Base-by-base conservation (phyloP, 495 filamentous ascomycete genomes). In the Aspergillus panamensis region DNA sequence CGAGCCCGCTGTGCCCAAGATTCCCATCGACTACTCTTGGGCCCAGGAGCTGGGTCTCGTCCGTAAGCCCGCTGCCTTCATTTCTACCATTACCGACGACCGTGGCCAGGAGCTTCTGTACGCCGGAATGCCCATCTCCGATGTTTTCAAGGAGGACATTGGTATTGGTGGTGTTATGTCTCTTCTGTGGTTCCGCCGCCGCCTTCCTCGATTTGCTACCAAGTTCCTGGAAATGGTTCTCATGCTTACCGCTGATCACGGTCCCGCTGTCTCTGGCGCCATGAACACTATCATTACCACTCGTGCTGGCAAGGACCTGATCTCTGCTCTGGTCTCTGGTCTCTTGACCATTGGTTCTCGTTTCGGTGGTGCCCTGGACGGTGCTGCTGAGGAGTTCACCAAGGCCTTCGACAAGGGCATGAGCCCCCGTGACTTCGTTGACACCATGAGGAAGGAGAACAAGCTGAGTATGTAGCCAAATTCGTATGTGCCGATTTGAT, bases 281-380 rank as follows among this genome's bases (percentile, higher is more conserved):
- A 98, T 98, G 94, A 98, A 98, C 87, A 98, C 94, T 62, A 98
- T 98, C 77, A 97, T 98, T 74, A 98, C 94, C 53, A 98, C 94
- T 47, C 88, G 94, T 85, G 94, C 94, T 55, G 94, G 94, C 69
- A 98, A 98, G 82, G 94, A 98, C 76, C 82, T 98, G 61, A 96
- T 98, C 81, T 90, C 86, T 66, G 88, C 94, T 39, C 82, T 98
- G 53, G 94, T 98, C 51, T 87, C 87, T 64, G 94, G 94, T 90
- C 90, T 98, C 44, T 82, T 98, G 73, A 98, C 94, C 59, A 97
- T 98, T 66, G 94, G 94, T 70, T 96, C 93, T 49, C 88, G 94
- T 52, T 98, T 98, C 77, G 94, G 94, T 83, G 94, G 94, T 85
- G 94, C 94, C 61, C 86, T 98, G 51, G 94, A 98, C 66, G 94